phyloP scores from a whole-genome alignment of 2,329 filamentous ascomycete genomes.

The Lasiodiplodia gonubiensis region DNA sequence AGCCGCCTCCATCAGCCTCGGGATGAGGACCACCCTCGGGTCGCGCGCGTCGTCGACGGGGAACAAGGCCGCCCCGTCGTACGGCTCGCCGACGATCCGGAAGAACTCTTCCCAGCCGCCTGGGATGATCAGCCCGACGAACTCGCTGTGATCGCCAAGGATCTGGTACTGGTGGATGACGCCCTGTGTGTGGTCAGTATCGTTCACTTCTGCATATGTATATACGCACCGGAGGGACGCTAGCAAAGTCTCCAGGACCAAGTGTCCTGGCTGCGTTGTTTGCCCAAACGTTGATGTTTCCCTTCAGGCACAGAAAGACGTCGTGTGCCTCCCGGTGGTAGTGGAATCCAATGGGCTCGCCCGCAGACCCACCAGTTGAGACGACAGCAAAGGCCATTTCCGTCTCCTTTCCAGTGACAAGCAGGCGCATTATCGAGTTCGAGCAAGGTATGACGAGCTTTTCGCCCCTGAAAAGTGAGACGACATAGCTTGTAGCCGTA shows the following conservation, averaged over 20 bases:
- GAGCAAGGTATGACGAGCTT: constrained; percentile 59
- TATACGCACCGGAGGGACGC: constrained; percentile 58
- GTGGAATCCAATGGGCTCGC: constrained; percentile 60
- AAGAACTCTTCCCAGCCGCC: constrained; percentile 68
- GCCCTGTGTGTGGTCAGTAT: constrained; percentile 40
- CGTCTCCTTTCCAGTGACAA: constrained; percentile 60
- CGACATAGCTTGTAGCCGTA: neutral
- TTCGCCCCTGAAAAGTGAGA: constrained; percentile 58
- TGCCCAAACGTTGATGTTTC: constrained; percentile 62
- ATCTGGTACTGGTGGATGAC: constrained; percentile 63
- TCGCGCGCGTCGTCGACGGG: constrained; percentile 60
- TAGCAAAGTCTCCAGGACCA: constrained; percentile 62
- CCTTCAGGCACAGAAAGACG: constrained; percentile 62
- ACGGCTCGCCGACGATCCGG: constrained; percentile 61
- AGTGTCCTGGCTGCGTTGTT: constrained; percentile 58
- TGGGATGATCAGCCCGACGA: constrained; percentile 60
- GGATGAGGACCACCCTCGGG: constrained; percentile 56
- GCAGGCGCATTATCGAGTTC: constrained; percentile 58
- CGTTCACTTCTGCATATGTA: neutral
- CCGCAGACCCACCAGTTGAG: constrained; percentile 54
- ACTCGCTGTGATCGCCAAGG: constrained; percentile 60
- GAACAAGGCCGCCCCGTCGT: constrained; percentile 54
- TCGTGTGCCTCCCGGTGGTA: constrained; percentile 64
- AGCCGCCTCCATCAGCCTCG: constrained; percentile 61
- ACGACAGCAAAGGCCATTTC: constrained; percentile 59